Evolutionary conservation across 805 yeast species (phyloP), one percentile per base, ranked within the genome.

Genomic region (Metahyphopichia silvanorum): DNA sequence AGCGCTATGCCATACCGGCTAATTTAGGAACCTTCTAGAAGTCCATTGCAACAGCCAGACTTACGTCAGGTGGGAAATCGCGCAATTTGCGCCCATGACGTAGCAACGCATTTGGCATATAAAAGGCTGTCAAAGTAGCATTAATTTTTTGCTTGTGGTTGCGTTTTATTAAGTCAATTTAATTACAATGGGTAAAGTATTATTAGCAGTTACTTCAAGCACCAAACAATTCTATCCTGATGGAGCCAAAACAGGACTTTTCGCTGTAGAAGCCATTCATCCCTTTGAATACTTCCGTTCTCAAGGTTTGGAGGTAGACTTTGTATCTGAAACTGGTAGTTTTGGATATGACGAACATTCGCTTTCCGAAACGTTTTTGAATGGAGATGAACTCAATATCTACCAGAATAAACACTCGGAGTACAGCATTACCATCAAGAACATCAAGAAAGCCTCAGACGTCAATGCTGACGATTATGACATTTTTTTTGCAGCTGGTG

Each of bases 311-410:
- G 75, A 74, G 16, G 77, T 80, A 16, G 71, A 67, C 31, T 62
- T 79, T 38, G 78, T 68, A 14, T 75, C 82, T 5, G 85, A 79
- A 47, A 69, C 67, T 20, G 86, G 86, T 15, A 53, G 59, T 3
- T 74, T 47, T 38, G 81, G 78, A n/a, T 54, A 68, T 44, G 86
- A 80, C 48, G 78, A 66, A 30, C 77, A 74, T 52, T 79, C 85
- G 1, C 35, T 67, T 11, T 40, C 48, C 15, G 45, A 40, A 19
- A 68, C 62, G 26, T 69, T 66, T 45, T 43, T 52, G 21, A 34
- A 31, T 16, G 77, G 65, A 10, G 69, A 71, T 30, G 82, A 75
- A 41, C 46, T 55, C 35, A 57, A 44, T 9, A 60, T 53, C 22
- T 64, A 44, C 41, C 54, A 70, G 21, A 66, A 76, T 37, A 26